phyloP scores from a whole-genome alignment of 2,329 filamentous ascomycete genomes.

The Davidsoniella australis region DNA sequence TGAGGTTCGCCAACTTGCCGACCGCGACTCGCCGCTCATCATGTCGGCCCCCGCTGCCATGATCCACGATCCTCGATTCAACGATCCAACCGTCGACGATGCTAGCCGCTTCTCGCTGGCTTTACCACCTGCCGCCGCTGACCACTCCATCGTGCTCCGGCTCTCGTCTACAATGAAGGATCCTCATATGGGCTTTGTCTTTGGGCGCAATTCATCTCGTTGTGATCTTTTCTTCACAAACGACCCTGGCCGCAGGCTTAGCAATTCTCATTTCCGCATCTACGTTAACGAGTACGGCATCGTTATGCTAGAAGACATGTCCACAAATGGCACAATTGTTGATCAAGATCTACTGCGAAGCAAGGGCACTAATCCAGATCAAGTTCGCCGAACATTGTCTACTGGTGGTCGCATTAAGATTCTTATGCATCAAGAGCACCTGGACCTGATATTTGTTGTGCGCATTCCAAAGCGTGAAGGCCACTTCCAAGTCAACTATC shows the following conservation, averaged over 20 bases:
- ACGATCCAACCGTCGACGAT: constrained; percentile 34
- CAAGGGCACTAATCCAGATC: constrained; percentile 20
- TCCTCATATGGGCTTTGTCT: constrained; percentile 58
- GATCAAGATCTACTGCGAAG: constrained; percentile 49
- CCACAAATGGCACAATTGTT: constrained; percentile 89
- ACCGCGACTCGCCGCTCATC: constrained; percentile 30
- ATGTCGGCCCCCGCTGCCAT: constrained; percentile 28
- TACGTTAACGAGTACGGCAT: constrained; percentile 73
- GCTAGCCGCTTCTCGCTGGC: constrained; percentile 33
- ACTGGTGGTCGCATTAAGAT: constrained; percentile 61
- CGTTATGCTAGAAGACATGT: constrained; percentile 83
- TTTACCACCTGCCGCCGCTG: constrained; percentile 27
- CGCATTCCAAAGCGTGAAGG: constrained; percentile 65
- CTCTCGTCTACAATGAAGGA: constrained; percentile 59
- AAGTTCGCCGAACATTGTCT: constrained; percentile 44
- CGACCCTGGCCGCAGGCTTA: constrained; percentile 57
- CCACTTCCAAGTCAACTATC: constrained; percentile 45
- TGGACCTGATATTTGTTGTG: constrained; percentile 66
- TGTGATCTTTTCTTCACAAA: constrained; percentile 58
- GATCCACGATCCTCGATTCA: constrained; percentile 30
- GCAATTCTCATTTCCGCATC: constrained; percentile 92
- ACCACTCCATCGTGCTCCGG: constrained; percentile 59
- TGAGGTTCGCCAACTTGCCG: constrained; percentile 42
- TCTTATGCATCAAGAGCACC: constrained; percentile 30
- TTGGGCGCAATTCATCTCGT: constrained; percentile 56